These are phyloP conservation scores for Mortierella sp. DNA, from an alignment of 371 early-diverging fungal species.

Conservation along the genomic window DNA sequence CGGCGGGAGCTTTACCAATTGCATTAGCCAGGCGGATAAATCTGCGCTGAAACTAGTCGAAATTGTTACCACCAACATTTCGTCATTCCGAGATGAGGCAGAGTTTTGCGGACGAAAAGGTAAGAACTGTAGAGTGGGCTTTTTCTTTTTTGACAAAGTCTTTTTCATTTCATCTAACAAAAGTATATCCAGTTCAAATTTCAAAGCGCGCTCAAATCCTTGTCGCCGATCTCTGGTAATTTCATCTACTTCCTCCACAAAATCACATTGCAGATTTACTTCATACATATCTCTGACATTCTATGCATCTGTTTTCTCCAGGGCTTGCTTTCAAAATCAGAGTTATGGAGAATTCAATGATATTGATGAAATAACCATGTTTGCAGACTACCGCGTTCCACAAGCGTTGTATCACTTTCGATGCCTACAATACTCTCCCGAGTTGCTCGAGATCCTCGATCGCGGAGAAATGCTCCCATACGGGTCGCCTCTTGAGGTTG, in stretches of 20 bases:
- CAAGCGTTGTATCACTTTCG: conserved; percentile 82
- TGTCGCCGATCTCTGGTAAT: conserved; percentile 87
- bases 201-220: conserved; percentile 92
- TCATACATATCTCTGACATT: neutral
- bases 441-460: conserved; percentile 64
- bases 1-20: conserved; percentile 75
- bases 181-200: conserved; percentile 70
- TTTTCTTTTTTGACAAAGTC: neutral
- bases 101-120: conserved; percentile 70
- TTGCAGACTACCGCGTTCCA: conserved; percentile 89
- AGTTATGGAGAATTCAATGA: conserved; percentile 76
- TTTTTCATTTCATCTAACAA: neutral
- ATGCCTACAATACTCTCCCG: conserved; percentile 75
- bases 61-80: conserved; percentile 71
- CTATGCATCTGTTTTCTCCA: conserved; percentile 17
- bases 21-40: conserved; percentile 65
- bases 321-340: conserved; percentile 89
- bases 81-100: conserved; percentile 80
- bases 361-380: conserved; percentile 91
- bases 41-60: conserved; percentile 73
- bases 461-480: conserved; percentile 63
- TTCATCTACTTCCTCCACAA: neutral
- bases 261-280: neutral
- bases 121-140: conserved; percentile 17
- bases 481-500: conserved; percentile 80